These are phyloP conservation scores for Aspergillus novoparasiticus DNA, from an alignment of 2,329 filamentous ascomycete genomes.

Conservation along the genomic window DNA sequence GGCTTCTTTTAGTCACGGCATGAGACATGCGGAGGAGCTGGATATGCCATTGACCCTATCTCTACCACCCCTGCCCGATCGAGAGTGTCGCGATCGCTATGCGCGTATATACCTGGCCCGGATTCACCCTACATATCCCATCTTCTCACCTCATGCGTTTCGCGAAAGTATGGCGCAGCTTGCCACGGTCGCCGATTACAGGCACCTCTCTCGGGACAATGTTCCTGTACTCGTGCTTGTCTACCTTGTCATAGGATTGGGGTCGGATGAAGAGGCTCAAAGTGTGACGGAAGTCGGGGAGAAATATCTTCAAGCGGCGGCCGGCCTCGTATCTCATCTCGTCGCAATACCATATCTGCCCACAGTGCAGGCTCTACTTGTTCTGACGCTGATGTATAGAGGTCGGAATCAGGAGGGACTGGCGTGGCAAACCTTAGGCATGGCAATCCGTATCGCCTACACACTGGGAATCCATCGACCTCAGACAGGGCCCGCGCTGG, in stretches of 20 bases:
- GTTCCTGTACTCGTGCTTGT: slow-evolving; percentile 8
- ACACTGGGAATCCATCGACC: slow-evolving; percentile 16
- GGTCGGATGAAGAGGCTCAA: slow-evolving; percentile 13
- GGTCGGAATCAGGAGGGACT: slow-evolving; percentile 17
- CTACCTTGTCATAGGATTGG: slow-evolving; percentile 17
- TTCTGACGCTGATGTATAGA: slow-evolving; percentile 15
- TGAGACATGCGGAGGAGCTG: slow-evolving; percentile 18
- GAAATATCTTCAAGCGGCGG: slow-evolving; percentile 14
- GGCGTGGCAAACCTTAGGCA: slow-evolving; percentile 19
- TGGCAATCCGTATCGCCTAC: slow-evolving; percentile 18
- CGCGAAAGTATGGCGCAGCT: slow-evolving; percentile 8
- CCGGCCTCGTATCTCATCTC: slow-evolving; percentile 14
- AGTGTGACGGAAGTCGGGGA: slow-evolving; percentile 14
- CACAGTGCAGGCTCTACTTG: slow-evolving; percentile 14
- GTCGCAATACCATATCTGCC: slow-evolving; percentile 17
- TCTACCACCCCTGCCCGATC: slow-evolving; percentile 11
- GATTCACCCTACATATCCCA: slow-evolving; percentile 16
- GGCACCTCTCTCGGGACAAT: slow-evolving; percentile 3
- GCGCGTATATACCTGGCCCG: slow-evolving; percentile 5
- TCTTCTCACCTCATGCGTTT: background rate
- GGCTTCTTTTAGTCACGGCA: slow-evolving; percentile 16
- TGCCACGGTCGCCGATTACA: background rate
- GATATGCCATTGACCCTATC: slow-evolving; percentile 10
- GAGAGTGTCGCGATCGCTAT: slow-evolving; percentile 5
- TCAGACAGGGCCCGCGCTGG: background rate